Evolutionary conservation across 805 yeast species (phyloP), one percentile per base, ranked within the genome.

Genomic region (Teunomyces stri): DNA sequence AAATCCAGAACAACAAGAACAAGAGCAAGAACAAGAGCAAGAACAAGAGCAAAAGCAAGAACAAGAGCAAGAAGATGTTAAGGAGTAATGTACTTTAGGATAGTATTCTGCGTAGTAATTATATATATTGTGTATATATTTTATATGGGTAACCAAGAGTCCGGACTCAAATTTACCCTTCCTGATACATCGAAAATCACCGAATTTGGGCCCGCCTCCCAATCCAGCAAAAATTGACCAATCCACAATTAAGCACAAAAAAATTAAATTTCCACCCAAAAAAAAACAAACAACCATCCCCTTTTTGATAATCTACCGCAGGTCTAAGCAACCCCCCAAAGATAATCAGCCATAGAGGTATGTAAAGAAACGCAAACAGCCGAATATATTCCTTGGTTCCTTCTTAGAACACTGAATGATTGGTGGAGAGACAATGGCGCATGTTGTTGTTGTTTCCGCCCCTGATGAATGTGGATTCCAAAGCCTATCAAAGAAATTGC

Each of bases 111-210:
- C 27, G 20, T 6, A 9, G 27, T 25, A 25, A 25, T 25, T 25
- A 25, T 25, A 25, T 25, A 7, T 7, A n/a, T n/a, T n/a, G n/a
- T n/a, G n/a, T n/a, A n/a, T n/a, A n/a, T n/a, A n/a, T n/a, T n/a
- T n/a, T n/a, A 25, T 9, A 18, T 28, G 44, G 40, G 48, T 45
- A 45, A 45, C 7, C 18, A 6, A 4, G 27, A 15, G 31, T 22
- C 38, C 44, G 41, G 40, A 21, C 40, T 27, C 40, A 12, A 27
- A 37, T n/a, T 37, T 37, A 37, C 40, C 49, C 45, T 46, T 46
- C 49, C 49, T 30, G 45, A 35, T 47, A 44, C 39, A 47, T 41
- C 37, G 34, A 42, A 40, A 44, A 47, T 47, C 47, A 38, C 50
- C 50, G 31, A 40, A 38, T 47, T 44, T 15, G 50, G 50, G 43